Base-by-base conservation (phyloP, 2,329 filamentous ascomycete genomes). In the Lecanicillium sp. region DNA sequence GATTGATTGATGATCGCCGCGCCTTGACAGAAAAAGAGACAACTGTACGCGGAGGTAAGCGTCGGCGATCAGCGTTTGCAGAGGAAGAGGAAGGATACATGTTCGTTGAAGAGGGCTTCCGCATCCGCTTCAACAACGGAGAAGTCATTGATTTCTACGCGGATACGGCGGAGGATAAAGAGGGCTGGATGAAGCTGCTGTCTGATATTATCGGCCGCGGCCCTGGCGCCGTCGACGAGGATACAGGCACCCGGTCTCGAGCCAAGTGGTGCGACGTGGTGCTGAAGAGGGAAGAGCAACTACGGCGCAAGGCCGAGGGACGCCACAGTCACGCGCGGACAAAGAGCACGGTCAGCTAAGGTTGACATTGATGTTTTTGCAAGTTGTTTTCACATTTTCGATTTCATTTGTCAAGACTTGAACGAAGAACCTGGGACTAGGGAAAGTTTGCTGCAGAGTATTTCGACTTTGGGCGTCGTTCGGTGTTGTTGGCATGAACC, bases 71-170 rank as follows among this genome's bases (percentile, higher is more conserved):
- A 25, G 92, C 87, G 10, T 98, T 98, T 60, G 89, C 90, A 2
- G 92, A 97, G 61, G 92, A 98, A 49, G 92, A 98, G 64, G 92
- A 98, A 58, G 92, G 92, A 30, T 98, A 98, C 69, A 95, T 96
- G 85, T 98, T 98, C 59, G 90, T 98, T 38, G 92, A 98, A 61
- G 92, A 98, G 59, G 92, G 92, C 3, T 98, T 98, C 81, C 87
- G 92, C 29, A 94, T 98, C 58, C 87, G 90, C 42, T 98, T 98
- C 64, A 94, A 87, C 58, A 98, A 98, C 55, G 92, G 92, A 45
- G 92, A 98, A 65, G 81, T 95, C 46, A 98, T 98, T 57, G 90
- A 97, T 68, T 97, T 97, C 60, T 97, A 98, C 57, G 92, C 90
- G 55, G 90, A 97, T 61, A 89, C 79, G 22, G 77, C 81, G 2